Evolutionary conservation across 768 basidiomycete species (phyloP), one percentile per base, ranked within the genome.

Genomic region (Tephrocybe rancida): DNA sequence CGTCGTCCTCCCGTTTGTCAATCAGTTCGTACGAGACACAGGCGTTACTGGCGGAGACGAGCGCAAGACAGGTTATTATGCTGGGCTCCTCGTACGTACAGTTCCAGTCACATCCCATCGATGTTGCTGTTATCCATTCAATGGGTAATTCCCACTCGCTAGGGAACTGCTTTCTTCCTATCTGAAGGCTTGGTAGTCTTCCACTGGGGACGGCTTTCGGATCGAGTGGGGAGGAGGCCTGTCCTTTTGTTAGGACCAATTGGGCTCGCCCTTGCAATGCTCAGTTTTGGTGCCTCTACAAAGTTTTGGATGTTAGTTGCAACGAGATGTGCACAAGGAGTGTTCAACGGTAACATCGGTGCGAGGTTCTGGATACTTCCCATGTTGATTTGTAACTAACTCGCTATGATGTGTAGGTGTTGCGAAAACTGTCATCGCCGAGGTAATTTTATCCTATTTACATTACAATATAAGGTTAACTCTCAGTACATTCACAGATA

Each of bases 1-100:
- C 1, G 78, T 79, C 19, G 73, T 80, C 26, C 76, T 78, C 52
- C 78, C 78, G 2, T 80, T 81, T 56, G 67, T 78, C 34, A 74
- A 72, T 44, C 72, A 80, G 48, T 70, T 79, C 30, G 70, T 81
- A 38, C 66, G 73, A 39, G 70, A 74, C n/a, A 74, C 74, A 8
- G 76, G 75, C 0, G 66, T 80, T 7, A 79, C 73, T 8, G 59
- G 66, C 5, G 76, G 77, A 4, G 74, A 79, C 48, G 78, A 79
- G 53, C 66, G 61, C 3, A 75, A 69, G 48, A 77, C 71, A 3
- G 78, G 78, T 0, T 80, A 80, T 60, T 81, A 76, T 64, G 78
- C 77, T 43, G 79, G 78, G 5, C 49, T 80, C 29, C 73, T 81
- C 26, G 79, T 79, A 45, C 55, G n/a, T n/a, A n/a, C n/a, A n/a